A percentile compares a stretch with the other conserved stretches of the same genome.
These are phyloP conservation scores for Gossypium australe DNA, from an alignment of 345 rosid genomes.

Conservation along the genomic window DNA sequence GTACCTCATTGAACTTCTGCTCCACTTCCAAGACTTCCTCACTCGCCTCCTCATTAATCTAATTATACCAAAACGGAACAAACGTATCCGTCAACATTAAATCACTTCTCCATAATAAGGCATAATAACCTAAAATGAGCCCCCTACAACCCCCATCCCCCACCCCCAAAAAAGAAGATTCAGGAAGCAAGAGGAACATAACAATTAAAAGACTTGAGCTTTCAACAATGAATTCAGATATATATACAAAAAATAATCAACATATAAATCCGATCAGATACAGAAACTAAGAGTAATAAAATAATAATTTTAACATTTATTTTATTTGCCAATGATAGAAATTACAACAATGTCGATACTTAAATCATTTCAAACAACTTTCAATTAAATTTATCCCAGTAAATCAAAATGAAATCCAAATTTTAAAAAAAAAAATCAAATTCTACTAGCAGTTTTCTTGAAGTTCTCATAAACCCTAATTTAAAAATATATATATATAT, in stretches of 20 bases:
- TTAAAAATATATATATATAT: background rate
- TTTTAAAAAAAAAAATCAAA: no score
- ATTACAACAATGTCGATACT: background rate
- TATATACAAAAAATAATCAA: background rate
- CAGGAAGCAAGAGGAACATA: background rate
- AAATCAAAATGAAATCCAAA: background rate
- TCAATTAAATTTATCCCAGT: background rate
- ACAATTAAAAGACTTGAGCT: background rate
- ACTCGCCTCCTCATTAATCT: constrained; percentile 93
- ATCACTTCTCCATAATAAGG: background rate
- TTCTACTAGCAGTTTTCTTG: background rate
- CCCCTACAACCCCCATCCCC: background rate
- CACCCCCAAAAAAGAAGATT: background rate
- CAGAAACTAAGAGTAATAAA: background rate
- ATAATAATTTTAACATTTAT: background rate
- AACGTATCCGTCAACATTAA: background rate
- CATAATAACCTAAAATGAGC: background rate
- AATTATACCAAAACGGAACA: background rate
- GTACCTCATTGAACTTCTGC: constrained; percentile 41
- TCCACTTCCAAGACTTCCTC: constrained; percentile 51
- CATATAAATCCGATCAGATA: background rate
- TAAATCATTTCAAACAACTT: background rate
- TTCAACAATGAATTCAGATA: background rate
- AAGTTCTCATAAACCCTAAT: constrained; percentile 6
- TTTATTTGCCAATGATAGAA: background rate